phyloP scores from a whole-genome alignment of 78 protist genomes.

The Mastigamoeba balamuthi region DNA sequence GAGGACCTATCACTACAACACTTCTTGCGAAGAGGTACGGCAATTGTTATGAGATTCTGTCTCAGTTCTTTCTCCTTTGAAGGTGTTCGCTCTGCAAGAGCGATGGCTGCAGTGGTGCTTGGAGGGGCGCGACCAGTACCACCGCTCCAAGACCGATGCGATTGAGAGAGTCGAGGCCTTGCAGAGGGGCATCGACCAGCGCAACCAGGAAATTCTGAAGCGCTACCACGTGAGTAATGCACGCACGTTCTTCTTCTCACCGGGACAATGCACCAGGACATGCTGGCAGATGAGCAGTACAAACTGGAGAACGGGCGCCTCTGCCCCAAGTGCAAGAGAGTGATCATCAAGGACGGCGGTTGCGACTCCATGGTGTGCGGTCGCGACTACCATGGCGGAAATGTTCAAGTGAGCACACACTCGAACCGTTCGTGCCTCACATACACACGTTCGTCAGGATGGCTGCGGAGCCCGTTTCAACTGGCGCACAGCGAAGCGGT shows the following conservation, averaged over 20 bases:
- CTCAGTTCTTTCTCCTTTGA: neutral
- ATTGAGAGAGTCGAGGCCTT: neutral
- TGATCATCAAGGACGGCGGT: neutral
- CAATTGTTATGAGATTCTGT: neutral
- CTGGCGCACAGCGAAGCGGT: neutral
- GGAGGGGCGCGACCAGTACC: neutral
- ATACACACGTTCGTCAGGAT: neutral
- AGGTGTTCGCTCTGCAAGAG: neutral
- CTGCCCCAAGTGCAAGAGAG: neutral
- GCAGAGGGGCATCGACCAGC: neutral
- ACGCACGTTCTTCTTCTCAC: neutral
- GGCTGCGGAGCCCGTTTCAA: neutral
- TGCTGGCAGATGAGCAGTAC: neutral
- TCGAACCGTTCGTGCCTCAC: neutral
- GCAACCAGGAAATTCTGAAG: neutral
- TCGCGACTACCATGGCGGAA: neutral
- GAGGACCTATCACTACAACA: neutral
- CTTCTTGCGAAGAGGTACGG: neutral
- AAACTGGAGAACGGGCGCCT: neutral
- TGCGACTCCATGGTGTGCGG: neutral
- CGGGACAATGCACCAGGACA: neutral
- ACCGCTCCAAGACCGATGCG: neutral
- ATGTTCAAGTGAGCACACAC: neutral
- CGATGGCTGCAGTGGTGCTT: neutral
- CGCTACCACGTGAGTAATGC: neutral